Percentiles rank a stretch among this genome's conserved stretches.
Conservation (phyloP, 2,329 filamentous ascomycete genomes). For the Botrytis medusae region DNA sequence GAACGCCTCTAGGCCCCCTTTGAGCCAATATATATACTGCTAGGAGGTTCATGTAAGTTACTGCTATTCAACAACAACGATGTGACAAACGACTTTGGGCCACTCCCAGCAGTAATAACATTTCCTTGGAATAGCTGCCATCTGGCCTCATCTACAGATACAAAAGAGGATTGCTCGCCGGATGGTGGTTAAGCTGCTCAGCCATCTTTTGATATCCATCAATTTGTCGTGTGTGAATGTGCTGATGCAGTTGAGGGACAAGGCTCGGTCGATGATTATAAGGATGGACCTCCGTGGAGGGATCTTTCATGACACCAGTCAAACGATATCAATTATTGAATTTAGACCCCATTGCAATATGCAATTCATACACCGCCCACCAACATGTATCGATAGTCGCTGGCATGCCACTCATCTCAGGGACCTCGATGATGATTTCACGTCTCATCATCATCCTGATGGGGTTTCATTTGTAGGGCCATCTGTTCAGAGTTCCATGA, state of each 20-base stretch:
- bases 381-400: slow-evolving; percentile 28
- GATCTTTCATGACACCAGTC: not conserved
- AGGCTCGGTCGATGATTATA: slow-evolving; percentile 59
- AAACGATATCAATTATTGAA: not conserved
- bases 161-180: not conserved
- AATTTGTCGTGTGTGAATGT: slow-evolving; percentile 42
- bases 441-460: not conserved
- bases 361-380: slow-evolving; percentile 19
- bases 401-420: not conserved
- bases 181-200: not conserved
- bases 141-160: not conserved
- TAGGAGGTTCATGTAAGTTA: not conserved
- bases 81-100: not conserved
- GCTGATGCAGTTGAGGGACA: slow-evolving; percentile 56
- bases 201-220: slow-evolving; percentile 32
- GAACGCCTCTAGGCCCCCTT: not conserved
- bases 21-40: not conserved
- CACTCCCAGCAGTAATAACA: not conserved
- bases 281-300: slow-evolving; percentile 42
- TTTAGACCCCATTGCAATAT: not conserved
- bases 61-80: not conserved
- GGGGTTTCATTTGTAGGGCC: too few species aligned
- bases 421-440: not conserved
- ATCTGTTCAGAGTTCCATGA: not conserved
- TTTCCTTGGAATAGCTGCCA: not conserved